phyloP scores from a whole-genome alignment of 495 filamentous ascomycete genomes.

The Cercophora scortea region DNA sequence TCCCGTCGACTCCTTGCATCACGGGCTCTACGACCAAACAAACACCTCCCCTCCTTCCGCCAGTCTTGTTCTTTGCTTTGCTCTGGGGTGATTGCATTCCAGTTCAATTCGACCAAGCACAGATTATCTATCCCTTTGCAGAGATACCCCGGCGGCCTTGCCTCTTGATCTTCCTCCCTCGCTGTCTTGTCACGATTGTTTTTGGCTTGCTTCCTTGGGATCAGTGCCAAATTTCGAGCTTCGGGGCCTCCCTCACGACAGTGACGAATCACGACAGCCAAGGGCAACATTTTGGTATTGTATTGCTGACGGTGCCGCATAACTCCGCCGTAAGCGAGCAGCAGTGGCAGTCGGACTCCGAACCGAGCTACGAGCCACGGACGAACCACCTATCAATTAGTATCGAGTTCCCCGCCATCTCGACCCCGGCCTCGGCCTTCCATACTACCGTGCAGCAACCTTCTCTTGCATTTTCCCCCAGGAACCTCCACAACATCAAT shows the following conservation, averaged over 20 bases:
- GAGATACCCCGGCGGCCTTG: slow-evolving; percentile 5
- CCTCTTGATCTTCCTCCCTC: background rate
- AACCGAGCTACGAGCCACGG: background rate
- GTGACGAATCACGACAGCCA: background rate
- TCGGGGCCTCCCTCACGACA: background rate
- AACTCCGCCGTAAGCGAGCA: background rate
- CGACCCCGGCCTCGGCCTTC: background rate
- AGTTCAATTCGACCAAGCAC: background rate
- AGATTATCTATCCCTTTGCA: background rate
- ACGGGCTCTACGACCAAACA: slow-evolving; percentile 8
- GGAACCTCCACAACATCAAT: background rate
- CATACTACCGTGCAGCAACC: slow-evolving; percentile 3
- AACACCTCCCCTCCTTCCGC: slow-evolving; percentile 1
- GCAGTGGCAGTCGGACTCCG: slow-evolving; percentile 4
- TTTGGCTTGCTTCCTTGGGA: background rate
- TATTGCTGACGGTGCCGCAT: background rate
- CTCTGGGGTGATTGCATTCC: slow-evolving; percentile 6
- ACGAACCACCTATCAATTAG: background rate
- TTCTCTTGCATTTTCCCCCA: background rate
- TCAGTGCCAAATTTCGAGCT: background rate
- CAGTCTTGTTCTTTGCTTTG: slow-evolving; percentile 19
- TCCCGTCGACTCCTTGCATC: slow-evolving; percentile 5
- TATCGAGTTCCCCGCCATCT: background rate
- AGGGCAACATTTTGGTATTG: background rate
- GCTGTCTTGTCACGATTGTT: background rate